phyloP scores from a whole-genome alignment of 1,139 yeast genomes.

The Williopsis jadinii region DNA sequence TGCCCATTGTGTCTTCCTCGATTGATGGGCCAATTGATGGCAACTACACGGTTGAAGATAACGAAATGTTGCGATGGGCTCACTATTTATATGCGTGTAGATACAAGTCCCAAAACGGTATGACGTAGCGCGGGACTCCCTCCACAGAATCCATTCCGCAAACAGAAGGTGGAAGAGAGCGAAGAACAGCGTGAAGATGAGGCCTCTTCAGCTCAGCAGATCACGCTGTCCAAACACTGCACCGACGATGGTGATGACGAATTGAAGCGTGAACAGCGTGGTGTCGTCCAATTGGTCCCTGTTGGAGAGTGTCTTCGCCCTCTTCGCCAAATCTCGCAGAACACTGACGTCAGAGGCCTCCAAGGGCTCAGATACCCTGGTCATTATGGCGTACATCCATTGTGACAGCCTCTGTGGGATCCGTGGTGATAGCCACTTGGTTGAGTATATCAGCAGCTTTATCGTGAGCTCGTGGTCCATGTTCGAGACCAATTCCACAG shows the following conservation, averaged over 20 bases:
- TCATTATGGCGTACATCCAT: conserved; percentile 17
- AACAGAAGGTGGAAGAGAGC: no score
- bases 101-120: no score
- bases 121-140: no score
- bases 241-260: conserved; percentile 11
- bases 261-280: conserved; percentile 8
- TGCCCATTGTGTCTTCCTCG: conserved; percentile 7
- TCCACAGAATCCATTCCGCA: no score
- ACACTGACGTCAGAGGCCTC: conserved; percentile 13
- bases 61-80: no score
- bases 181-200: no score
- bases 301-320: conserved; percentile 10
- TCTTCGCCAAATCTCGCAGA: conserved; percentile 14
- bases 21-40: no score
- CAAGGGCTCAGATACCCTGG: conserved; percentile 12
- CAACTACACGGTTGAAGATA: no score
- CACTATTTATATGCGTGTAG: no score
- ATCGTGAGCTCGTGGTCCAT: conserved; percentile 17
- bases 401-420: conserved; percentile 10
- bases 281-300: conserved; percentile 5
- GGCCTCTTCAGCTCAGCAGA: conserved; percentile 1
- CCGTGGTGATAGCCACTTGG: conserved; percentile 16
- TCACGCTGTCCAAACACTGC: conserved; percentile 17
- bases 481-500: conserved; percentile 12
- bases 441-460: conserved; percentile 15